Evolutionary conservation across 495 filamentous ascomycete species (phyloP), one percentile per base, ranked within the genome.

Genomic region (Daldinia loculata): DNA sequence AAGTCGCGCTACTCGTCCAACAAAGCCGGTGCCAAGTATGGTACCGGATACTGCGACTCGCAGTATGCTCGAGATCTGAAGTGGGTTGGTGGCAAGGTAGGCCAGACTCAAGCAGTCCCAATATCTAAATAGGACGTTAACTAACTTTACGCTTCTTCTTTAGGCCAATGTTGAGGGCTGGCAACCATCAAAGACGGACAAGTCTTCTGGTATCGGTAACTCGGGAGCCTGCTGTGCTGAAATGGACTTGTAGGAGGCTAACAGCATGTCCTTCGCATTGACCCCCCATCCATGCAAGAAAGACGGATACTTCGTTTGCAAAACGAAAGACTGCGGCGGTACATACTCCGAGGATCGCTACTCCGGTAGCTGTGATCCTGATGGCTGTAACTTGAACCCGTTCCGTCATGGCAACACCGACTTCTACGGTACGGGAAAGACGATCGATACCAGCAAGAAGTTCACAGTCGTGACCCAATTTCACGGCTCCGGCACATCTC

Each of bases 181-280:
- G 89, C 60, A 61, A 30, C 75, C 83, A 22, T 89, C 87, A 4
- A 29, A 70, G 56, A 88, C 82, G 72, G 85, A 90, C 74, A 59
- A 72, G 61, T 88, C 87, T 77, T 80, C 86, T 29, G 89, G 89
- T 26, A 60, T 81, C 26, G 89, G 88, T 38, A 71, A 76, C 63
- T 79, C 85, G 56, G 89, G 89, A 66, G 83, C 87, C 61, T 92
- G 89, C 85, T 92, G 90, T 79, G 84, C 87, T 6, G 90, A 92
- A 79, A 89, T 92, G 85, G 89, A 92, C 72, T 84, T 92, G 76
- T 91, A 88, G 81, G 89, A 91, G 77, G 89, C 90, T 63, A 92
- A 92, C 83, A 84, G 81, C 51, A 81, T 86, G 74, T 82, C 89
- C 0, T 87, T 85, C 15, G 87, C 87, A 22, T 79, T 83, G 68